These are phyloP conservation scores for Puccinia horiana DNA, from an alignment of 1,284 basidiomycete genomes.

Conservation along the genomic window DNA sequence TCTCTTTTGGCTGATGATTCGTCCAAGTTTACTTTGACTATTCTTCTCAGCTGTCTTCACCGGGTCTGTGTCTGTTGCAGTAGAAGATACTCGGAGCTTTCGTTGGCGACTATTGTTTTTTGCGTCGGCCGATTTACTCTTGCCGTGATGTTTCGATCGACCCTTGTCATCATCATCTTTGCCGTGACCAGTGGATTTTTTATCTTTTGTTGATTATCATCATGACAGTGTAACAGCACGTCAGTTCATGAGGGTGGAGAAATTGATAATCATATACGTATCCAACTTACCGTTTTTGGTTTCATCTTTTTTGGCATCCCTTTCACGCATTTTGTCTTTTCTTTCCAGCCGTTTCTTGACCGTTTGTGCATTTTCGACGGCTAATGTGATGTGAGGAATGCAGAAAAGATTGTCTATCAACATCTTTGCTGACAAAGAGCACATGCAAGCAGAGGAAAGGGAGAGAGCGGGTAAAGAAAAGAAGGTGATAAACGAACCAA, in stretches of 20 bases:
- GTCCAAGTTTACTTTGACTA: constrained; percentile 17
- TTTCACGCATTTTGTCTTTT: constrained; percentile 30
- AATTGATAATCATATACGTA: background rate
- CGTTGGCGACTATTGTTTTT: constrained; percentile 2
- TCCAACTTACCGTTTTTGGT: background rate
- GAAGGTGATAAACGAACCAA: constrained; percentile 60
- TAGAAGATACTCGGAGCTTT: constrained; percentile 10
- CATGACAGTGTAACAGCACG: background rate
- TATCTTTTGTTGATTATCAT: background rate
- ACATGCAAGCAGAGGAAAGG: background rate
- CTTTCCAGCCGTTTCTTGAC: constrained; percentile 69
- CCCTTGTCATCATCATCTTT: background rate
- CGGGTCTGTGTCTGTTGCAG: background rate
- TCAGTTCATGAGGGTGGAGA: background rate
- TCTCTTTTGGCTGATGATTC: constrained; percentile 34
- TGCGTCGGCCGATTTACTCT: background rate
- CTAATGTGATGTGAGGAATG: background rate
- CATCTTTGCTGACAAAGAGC: background rate
- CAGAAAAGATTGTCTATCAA: background rate
- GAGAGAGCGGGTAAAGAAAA: background rate
- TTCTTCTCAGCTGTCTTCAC: background rate
- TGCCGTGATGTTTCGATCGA: background rate
- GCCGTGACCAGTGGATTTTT: background rate
- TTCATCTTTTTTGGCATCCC: background rate
- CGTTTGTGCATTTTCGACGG: constrained; percentile 88